Evolutionary conservation across 306 rosid genomes (phyloP).

Genomic region (Cucurbita ficifolia): DNA sequence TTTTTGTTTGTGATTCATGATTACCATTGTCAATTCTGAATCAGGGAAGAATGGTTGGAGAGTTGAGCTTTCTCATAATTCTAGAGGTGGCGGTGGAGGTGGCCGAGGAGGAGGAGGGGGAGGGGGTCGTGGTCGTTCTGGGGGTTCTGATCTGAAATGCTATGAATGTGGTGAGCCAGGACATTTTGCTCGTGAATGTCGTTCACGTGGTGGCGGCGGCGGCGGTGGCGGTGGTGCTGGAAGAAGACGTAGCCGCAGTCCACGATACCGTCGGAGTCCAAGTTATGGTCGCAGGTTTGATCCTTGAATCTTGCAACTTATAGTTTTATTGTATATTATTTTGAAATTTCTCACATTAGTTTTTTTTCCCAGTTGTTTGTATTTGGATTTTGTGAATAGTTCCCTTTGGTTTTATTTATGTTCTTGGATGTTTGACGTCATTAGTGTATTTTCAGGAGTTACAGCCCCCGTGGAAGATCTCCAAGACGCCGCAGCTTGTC

Average conservation of each 20-base stretch:
- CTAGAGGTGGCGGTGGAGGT: slow-evolving; percentile 74
- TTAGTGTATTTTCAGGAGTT: slow-evolving; percentile 42
- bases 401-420: not conserved
- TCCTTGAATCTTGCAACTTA: not conserved
- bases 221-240: slow-evolving; percentile 85
- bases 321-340: not conserved
- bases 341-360: not conserved
- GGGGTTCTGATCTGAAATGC: slow-evolving; percentile 95
- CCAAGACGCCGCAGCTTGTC: slow-evolving; percentile 88
- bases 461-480: slow-evolving; percentile 84
- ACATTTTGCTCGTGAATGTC: slow-evolving; percentile 97
- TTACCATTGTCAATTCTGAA: not conserved
- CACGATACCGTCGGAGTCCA: slow-evolving; percentile 92
- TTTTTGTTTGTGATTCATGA: slow-evolving; percentile 6
- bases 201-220: slow-evolving; percentile 71
- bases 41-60: slow-evolving; percentile 98
- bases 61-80: slow-evolving; percentile 93
- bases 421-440: not conserved
- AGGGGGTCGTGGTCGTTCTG: slow-evolving; percentile 78
- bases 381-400: not conserved
- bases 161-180: slow-evolving; percentile 99
- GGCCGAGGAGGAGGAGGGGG: slow-evolving; percentile 63
- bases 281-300: slow-evolving; percentile 89
- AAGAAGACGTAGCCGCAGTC: slow-evolving; percentile 87
- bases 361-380: not conserved